Base-by-base conservation (phyloP, 1,139 yeast genomes). In the Magnusiomyces clavatus region DNA sequence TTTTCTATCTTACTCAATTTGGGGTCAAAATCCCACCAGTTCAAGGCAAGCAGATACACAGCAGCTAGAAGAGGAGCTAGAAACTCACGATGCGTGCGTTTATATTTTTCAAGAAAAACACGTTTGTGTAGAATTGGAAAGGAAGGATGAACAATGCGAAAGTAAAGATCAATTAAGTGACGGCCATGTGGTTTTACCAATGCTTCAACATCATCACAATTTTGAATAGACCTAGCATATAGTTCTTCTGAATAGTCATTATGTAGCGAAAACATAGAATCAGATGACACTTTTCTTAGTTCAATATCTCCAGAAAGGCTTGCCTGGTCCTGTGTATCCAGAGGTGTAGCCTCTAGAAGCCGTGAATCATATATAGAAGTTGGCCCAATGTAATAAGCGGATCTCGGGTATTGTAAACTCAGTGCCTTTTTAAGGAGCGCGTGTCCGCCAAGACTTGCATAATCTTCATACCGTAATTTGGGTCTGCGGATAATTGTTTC, bases 51-150 rank as follows among this genome's bases (percentile, higher is more conserved):
- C 14, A 72, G 61, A 58, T 74, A 75, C 1, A 75, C 73, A 39
- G 73, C 71, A 1, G 73, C 73, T n/a, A 75, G 58, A 39, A 75
- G 57, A 1, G 77, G 65, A 2, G 79, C 77, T 50, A 73, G 68
- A 50, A 74, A 70, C 56, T 74, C 78, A 49, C 77, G 64, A 55
- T 74, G 73, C 4, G 76, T 72, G 41, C 78, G 63, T 16, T 71
- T 60, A 60, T 73, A 74, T 54, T 75, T 73, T 53, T 74, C 78
- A 37, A 72, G 54, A 54, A 74, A 72, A 1, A 74, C 76, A 37
- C 69, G 66, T 53, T 72, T 71, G 45, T 71, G 73, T 8, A 75
- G 58, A 5, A 74, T 64, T 1, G 78, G 78, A 47, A 71, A 66
- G 8, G 70, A 62, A 1, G 76, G 77, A 47, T 75, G 78, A 34